These are phyloP conservation scores for Saraca asoca DNA, from an alignment of 331 rosid species.

Conservation along the genomic window DNA sequence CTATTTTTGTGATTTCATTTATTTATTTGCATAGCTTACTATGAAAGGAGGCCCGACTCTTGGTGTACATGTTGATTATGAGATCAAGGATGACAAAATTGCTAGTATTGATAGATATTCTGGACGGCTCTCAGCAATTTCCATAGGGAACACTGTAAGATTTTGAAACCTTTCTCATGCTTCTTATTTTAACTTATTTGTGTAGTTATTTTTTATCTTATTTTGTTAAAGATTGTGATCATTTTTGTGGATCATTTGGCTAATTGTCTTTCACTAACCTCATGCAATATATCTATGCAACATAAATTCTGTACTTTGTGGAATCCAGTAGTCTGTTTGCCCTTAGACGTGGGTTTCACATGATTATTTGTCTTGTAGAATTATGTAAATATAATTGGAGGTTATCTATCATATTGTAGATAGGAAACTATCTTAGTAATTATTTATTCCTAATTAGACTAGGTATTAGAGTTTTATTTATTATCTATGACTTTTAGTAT, in stretches of 20 bases:
- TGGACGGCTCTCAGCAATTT: constrained; percentile 65
- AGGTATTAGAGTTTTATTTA: no score
- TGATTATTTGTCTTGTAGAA: neutral
- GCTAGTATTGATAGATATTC: constrained; percentile 68
- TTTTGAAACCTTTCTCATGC: constrained; percentile 32
- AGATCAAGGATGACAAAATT: constrained; percentile 58
- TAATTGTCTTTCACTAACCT: constrained; percentile 13
- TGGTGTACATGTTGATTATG: constrained; percentile 67
- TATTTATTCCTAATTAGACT: no score
- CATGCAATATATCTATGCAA: neutral
- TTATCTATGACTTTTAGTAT: neutral
- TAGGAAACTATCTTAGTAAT: no score
- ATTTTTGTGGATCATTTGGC: constrained; percentile 19
- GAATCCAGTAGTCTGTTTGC: neutral
- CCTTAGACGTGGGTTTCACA: neutral
- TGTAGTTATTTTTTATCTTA: constrained; percentile 1
- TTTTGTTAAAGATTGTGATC: constrained; percentile 26
- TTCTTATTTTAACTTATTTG: constrained; percentile 10
- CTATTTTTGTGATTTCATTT: constrained; percentile 25
- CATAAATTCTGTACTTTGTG: constrained; percentile 10
- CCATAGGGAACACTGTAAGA: constrained; percentile 84
- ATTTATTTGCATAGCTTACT: constrained; percentile 57
- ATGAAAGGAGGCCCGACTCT: constrained; percentile 87
- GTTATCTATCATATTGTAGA: no score
- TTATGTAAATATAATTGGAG: no score